Evolutionary conservation across 805 yeast species (phyloP).

Genomic region (Metschnikowia amazonensis): DNA sequence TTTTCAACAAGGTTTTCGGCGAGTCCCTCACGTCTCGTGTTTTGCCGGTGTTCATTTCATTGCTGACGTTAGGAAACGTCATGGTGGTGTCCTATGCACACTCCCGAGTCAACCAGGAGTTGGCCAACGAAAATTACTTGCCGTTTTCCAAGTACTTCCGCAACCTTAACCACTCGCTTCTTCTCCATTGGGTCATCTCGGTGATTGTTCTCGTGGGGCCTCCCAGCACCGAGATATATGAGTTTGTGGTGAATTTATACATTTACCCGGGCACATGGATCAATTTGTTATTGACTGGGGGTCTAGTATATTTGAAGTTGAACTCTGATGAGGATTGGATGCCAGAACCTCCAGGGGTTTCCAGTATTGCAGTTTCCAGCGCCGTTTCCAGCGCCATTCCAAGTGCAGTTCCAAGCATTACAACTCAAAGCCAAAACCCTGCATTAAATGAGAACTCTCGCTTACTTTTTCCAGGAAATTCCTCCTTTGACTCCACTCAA

Average conservation of each 20-base stretch:
- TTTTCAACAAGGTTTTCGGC: conserved; percentile 56
- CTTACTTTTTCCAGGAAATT: not conserved
- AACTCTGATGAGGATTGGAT: conserved; percentile 37
- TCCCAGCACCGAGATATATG: conserved; percentile 62
- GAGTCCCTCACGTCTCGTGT: conserved; percentile 45
- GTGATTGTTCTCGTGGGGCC: conserved; percentile 52
- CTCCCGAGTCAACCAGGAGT: conserved; percentile 54
- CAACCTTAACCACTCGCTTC: conserved; percentile 42
- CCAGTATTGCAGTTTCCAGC: not conserved
- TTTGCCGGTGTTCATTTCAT: conserved; percentile 54
- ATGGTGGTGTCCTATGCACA: conserved; percentile 62
- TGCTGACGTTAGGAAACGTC: conserved; percentile 62
- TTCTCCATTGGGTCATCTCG: conserved; percentile 55
- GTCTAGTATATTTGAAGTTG: conserved; percentile 49
- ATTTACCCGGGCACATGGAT: conserved; percentile 64
- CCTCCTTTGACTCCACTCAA: too few species aligned
- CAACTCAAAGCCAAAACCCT: not conserved
- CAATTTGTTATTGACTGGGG: conserved; percentile 48
- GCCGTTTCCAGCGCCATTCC: too few species aligned
- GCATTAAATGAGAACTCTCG: not conserved
- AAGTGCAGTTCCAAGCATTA: not conserved
- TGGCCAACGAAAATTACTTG: conserved; percentile 48
- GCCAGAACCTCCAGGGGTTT: conserved; percentile 35
- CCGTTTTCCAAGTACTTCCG: conserved; percentile 49
- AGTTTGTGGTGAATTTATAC: conserved; percentile 57